phyloP scores from a whole-genome alignment of 768 basidiomycete genomes.

The Leccinum incarnatum region DNA sequence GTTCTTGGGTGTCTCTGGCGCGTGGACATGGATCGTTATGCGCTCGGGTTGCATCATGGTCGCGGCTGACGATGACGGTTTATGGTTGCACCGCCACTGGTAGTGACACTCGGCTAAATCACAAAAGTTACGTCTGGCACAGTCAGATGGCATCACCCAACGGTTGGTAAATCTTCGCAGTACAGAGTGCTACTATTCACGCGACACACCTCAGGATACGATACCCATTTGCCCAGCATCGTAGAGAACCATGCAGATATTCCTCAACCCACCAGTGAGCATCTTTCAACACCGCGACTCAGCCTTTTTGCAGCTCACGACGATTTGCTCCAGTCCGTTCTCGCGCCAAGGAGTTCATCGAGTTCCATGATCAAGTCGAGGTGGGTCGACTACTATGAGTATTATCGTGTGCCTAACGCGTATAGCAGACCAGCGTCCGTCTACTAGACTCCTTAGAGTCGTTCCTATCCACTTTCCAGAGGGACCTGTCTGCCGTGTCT shows the following conservation, averaged over 20 bases:
- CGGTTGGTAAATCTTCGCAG: constrained; percentile 3
- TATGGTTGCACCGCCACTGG: background rate
- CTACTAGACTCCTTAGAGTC: constrained; percentile 85
- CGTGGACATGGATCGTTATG: background rate
- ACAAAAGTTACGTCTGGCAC: background rate
- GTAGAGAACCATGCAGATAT: constrained; percentile 1
- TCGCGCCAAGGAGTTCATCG: constrained; percentile 67
- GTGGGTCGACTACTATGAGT: constrained; percentile 36
- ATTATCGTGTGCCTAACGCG: constrained; percentile 1
- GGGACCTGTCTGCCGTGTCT: constrained; percentile 89
- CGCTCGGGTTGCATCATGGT: constrained; percentile 1
- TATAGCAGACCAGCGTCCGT: constrained; percentile 71
- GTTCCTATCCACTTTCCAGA: constrained; percentile 94
- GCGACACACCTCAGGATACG: constrained; percentile 4
- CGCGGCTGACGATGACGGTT: constrained; percentile 6
- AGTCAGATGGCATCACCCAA: constrained; percentile 10
- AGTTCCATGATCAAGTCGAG: constrained; percentile 90
- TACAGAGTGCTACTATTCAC: background rate
- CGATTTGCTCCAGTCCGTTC: constrained; percentile 28
- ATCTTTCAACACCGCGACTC: background rate
- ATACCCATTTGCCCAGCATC: background rate
- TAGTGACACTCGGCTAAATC: background rate
- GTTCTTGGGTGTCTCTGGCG: background rate
- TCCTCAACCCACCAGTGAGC: constrained; percentile 17
- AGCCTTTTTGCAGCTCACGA: background rate